A percentile compares a stretch with the other conserved stretches of the same genome.
These are phyloP conservation scores for Mycena galericulata DNA, from an alignment of 768 basidiomycete species.

Conservation along the genomic window DNA sequence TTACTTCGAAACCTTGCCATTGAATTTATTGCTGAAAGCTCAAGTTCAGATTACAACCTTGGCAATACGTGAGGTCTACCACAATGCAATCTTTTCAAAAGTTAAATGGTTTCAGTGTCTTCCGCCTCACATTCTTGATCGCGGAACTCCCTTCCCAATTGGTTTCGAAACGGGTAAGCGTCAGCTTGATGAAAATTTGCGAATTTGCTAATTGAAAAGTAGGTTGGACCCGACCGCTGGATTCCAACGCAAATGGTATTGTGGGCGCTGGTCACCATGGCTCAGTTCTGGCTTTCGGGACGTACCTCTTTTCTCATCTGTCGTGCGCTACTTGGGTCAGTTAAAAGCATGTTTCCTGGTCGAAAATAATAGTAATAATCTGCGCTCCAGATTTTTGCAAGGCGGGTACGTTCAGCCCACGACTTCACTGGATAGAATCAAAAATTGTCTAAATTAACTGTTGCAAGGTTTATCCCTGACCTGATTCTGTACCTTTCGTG, in stretches of 20 bases:
- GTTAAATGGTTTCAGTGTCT: conserved; percentile 43
- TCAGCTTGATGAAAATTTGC: not conserved
- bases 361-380: too few species aligned
- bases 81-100: not conserved
- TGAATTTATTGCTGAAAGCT: not conserved
- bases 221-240: conserved; percentile 75
- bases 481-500: conserved; percentile 72
- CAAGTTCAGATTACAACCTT: conserved; percentile 60
- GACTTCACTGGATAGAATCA: too few species aligned
- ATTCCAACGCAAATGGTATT: conserved; percentile 69
- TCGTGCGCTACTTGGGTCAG: conserved; percentile 61
- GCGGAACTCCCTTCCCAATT: conserved; percentile 75
- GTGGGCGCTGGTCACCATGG: conserved; percentile 64
- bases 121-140: conserved; percentile 61
- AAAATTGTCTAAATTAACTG: not conserved
- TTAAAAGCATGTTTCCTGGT: not conserved
- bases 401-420: conserved; percentile 51
- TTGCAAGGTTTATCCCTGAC: conserved; percentile 64
- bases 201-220: not conserved
- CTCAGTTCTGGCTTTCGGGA: conserved; percentile 70
- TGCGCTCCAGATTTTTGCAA: conserved; percentile 52
- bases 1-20: not conserved
- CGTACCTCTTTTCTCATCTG: conserved; percentile 61
- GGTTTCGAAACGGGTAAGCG: conserved; percentile 65
- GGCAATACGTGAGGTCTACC: conserved; percentile 55